Conservation (phyloP, 495 filamentous ascomycete genomes). For the Filosporella fistucella region DNA sequence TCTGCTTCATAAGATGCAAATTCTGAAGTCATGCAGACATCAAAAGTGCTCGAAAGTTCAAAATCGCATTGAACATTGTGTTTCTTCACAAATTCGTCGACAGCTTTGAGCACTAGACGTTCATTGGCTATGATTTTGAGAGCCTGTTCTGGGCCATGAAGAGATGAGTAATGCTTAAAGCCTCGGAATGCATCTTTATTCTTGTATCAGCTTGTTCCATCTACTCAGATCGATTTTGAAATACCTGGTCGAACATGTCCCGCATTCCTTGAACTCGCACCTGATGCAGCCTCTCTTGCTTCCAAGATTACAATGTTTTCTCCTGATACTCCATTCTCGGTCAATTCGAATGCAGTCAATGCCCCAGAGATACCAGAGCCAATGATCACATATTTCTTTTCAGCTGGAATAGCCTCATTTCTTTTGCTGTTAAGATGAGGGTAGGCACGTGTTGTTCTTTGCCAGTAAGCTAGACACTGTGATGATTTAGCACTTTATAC, state of each 20-base stretch:
- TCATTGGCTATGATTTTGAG: conserved; percentile 29
- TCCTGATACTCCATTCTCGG: conserved; percentile 22
- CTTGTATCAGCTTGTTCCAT: not conserved
- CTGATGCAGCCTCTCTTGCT: conserved; percentile 27
- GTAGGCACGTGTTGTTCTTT: conserved; percentile 52
- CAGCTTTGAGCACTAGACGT: conserved; percentile 21
- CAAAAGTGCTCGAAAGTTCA: conserved; percentile 27
- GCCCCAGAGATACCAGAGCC: conserved; percentile 29
- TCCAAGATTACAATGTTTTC: conserved; percentile 26
- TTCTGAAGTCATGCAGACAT: conserved; percentile 28
- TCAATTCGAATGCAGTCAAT: conserved; percentile 24
- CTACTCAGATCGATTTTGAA: not conserved
- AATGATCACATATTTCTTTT: conserved; percentile 23
- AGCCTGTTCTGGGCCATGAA: conserved; percentile 25
- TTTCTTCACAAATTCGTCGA: conserved; percentile 24
- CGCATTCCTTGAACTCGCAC: conserved; percentile 28
- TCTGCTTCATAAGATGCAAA: conserved; percentile 27
- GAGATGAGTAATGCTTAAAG: conserved; percentile 22
- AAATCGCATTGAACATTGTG: conserved; percentile 26
- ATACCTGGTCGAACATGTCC: conserved; percentile 29
- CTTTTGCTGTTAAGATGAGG: conserved; percentile 24
- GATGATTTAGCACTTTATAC: no score
- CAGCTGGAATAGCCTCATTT: conserved; percentile 9
- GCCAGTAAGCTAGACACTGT: conserved; percentile 56
- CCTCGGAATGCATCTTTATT: conserved; percentile 26